Conservation (phyloP, 352 stramenopile genomes). For the Phytophthora melonis region DNA sequence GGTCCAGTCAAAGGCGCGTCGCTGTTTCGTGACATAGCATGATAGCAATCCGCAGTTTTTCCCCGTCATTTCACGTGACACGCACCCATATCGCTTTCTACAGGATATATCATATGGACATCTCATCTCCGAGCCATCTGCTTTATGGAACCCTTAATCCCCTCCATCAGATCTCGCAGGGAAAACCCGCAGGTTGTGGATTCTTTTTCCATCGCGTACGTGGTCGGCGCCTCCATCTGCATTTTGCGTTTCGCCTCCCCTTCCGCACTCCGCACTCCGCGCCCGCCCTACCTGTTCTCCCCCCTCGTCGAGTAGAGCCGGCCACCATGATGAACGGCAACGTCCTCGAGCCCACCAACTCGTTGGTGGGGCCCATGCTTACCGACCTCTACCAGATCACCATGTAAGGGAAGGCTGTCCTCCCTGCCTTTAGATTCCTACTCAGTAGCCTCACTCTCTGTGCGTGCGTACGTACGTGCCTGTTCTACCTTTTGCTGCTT, state of each 20-base stretch:
- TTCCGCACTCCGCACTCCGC: not conserved
- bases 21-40: not conserved
- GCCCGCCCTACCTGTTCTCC: not conserved
- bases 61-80: not conserved
- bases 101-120: not conserved
- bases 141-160: too few species aligned
- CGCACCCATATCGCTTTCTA: not conserved
- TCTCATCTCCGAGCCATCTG: not conserved
- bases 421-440: slow-evolving; percentile 4
- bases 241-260: slow-evolving; percentile 2
- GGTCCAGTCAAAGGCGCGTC: not conserved
- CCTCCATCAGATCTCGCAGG: not conserved
- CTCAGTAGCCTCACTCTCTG: not conserved
- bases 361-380: slow-evolving; percentile 95
- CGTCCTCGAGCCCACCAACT: slow-evolving; percentile 90
- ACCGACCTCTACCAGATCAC: slow-evolving; percentile 99
- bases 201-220: slow-evolving; percentile 1
- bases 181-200: not conserved
- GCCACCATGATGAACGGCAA: slow-evolving; percentile 43
- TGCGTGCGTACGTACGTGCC: not conserved
- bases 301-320: not conserved
- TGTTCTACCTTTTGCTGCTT: not conserved
- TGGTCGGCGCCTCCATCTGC: not conserved
- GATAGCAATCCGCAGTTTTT: not conserved
- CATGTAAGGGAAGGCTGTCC: slow-evolving; percentile 58